These are phyloP conservation scores for Nemania sp. DNA, from an alignment of 2,329 filamentous ascomycete species.

Conservation along the genomic window DNA sequence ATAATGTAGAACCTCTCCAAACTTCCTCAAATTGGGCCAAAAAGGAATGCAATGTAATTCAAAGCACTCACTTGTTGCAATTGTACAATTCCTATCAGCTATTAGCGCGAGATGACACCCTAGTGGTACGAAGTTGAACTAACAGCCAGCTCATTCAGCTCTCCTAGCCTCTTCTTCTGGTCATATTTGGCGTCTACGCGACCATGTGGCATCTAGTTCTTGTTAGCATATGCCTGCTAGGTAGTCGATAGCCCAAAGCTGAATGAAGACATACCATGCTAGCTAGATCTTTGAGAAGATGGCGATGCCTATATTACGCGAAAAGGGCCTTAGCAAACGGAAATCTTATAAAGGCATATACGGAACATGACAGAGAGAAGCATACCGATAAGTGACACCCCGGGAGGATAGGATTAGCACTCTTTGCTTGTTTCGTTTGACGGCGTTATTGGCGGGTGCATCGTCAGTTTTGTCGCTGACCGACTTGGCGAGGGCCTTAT, in stretches of 20 bases:
- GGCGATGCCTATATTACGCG: constrained; percentile 76
- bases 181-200: constrained; percentile 97
- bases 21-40: background rate
- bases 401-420: constrained; percentile 92
- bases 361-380: background rate
- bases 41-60: background rate
- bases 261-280: constrained; percentile 69
- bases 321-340: constrained; percentile 2
- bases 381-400: constrained; percentile 81
- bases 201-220: constrained; percentile 73
- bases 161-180: constrained; percentile 84
- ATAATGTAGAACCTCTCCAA: no score
- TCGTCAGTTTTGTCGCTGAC: constrained; percentile 63
- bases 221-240: constrained; percentile 16
- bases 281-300: constrained; percentile 90
- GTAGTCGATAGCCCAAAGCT: background rate
- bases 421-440: constrained; percentile 77
- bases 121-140: constrained; percentile 1
- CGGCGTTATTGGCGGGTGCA: constrained; percentile 61
- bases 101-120: constrained; percentile 16
- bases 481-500: constrained; percentile 77
- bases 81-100: constrained; percentile 72
- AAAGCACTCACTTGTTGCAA: constrained; percentile 75
- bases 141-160: constrained; percentile 51
- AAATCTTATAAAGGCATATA: constrained; percentile 60